Base-by-base conservation (phyloP, 306 rosid genomes). In the Pyrus communis region DNA sequence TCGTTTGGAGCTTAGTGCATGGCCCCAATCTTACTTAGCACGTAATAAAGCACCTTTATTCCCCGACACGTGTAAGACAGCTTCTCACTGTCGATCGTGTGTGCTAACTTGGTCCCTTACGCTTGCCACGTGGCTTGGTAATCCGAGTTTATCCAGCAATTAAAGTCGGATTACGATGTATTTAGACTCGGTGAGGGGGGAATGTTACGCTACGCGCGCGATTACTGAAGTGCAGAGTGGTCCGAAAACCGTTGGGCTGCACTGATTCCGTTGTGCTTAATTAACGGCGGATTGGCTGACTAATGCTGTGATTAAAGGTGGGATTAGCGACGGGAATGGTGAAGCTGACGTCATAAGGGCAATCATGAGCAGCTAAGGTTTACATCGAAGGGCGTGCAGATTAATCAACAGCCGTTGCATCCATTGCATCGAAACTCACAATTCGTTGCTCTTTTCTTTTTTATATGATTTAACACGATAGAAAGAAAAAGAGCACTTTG, bases 371-470 rank as follows among this genome's bases (percentile, higher is more conserved):
- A 61, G 89, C 59, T 19, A 55, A 78, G 88, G 84, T 84, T 86
- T 88, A 73, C 82, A 75, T 90, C 19, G 81, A 78, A 64, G 67
- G 71, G 54, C 69, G 92, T 78, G 91, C 45, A 69, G 79, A 75
- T 54, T 65, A 80, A 66, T 61, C 69, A 67, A 45, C 77, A 71
- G 49, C 81, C 60, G 71, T 74, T 60, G n/a, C 40, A 67, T 66
- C 82, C 60, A 62, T 63, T 55, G 80, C 88, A 82, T 88, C 76
- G 88, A 86, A 85, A 78, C 85, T 87, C 82, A 62, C 85, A 78
- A 74, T 58, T 4, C 33, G 33, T 31, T 31, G 33, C 33, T 31
- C 4, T 4, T 31, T 31, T 31, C 4, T 30, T 30, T 30, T 30
- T 30, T 2, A 30, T 30, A 30, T 30, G 33, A 30, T 30, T 30